Percentiles rank a stretch among this genome's conserved stretches.
These are phyloP conservation scores for Prunus persica DNA, from an alignment of 306 rosid genomes.

Conservation along the genomic window Prunus_persica_NCBIv2 NC_034009.1:27441001-27441500, in stretches of 20 bases:
- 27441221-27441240: slow-evolving; percentile 36
- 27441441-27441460: slow-evolving; percentile 53
- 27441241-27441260: slow-evolving; percentile 53
- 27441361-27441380: slow-evolving; percentile 46
- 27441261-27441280: slow-evolving; percentile 32
- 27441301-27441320: slow-evolving; percentile 6
- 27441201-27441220: neutral
- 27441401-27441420: slow-evolving; percentile 40
- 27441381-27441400: slow-evolving; percentile 63
- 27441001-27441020: slow-evolving; percentile 47
- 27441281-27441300: slow-evolving; percentile 51
- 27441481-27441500: slow-evolving; percentile 73
- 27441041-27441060: slow-evolving; percentile 64
- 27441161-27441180: neutral
- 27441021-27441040: slow-evolving; percentile 48
- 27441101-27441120: slow-evolving; percentile 54
- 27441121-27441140: slow-evolving; percentile 45
- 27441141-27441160: slow-evolving; percentile 44
- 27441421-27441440: slow-evolving; percentile 48
- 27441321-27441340: slow-evolving; percentile 33
- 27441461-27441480: slow-evolving; percentile 59
- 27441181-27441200: neutral
- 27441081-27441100: slow-evolving; percentile 42
- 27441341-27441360: slow-evolving; percentile 64
- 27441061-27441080: slow-evolving; percentile 55